Conservation (phyloP, 148 eudicot genomes). For the Fagopyrum tataricum region DNA sequence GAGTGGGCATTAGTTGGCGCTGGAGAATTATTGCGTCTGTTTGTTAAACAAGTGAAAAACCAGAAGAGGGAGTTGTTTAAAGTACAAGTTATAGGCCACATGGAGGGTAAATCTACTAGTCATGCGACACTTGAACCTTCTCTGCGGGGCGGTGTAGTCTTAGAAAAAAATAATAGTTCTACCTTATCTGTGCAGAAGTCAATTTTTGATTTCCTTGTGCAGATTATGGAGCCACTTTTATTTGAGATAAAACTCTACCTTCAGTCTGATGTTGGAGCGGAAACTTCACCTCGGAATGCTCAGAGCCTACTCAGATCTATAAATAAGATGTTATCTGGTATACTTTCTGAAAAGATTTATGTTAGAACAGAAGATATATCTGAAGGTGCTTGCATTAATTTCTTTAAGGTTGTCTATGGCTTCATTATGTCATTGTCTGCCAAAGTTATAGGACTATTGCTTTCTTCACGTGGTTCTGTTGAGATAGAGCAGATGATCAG, state of each 20-base stretch:
- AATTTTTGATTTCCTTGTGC: conserved; percentile 66
- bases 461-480: conserved; percentile 22
- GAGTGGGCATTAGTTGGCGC: conserved; percentile 44
- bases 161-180: conserved; percentile 26
- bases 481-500: conserved; percentile 19
- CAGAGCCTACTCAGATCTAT: conserved; percentile 37
- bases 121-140: conserved; percentile 21
- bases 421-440: conserved; percentile 42
- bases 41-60: conserved; percentile 50
- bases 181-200: conserved; percentile 51
- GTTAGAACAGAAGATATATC: conserved; percentile 59
- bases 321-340: conserved; percentile 44
- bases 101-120: conserved; percentile 20
- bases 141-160: conserved; percentile 9
- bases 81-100: conserved; percentile 27
- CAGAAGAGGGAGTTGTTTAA: conserved; percentile 39
- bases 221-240: conserved; percentile 63
- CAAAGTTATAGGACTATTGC: conserved; percentile 29
- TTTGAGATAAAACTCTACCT: conserved; percentile 29
- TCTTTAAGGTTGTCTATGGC: conserved; percentile 52
- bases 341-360: conserved; percentile 51
- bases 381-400: conserved; percentile 68
- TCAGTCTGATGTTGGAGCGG: conserved; percentile 35
- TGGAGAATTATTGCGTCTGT: conserved; percentile 67
- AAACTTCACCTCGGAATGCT: conserved; percentile 29